Base-by-base conservation (phyloP, 2,329 filamentous ascomycete species). In the Thelonectria rubi region DNA sequence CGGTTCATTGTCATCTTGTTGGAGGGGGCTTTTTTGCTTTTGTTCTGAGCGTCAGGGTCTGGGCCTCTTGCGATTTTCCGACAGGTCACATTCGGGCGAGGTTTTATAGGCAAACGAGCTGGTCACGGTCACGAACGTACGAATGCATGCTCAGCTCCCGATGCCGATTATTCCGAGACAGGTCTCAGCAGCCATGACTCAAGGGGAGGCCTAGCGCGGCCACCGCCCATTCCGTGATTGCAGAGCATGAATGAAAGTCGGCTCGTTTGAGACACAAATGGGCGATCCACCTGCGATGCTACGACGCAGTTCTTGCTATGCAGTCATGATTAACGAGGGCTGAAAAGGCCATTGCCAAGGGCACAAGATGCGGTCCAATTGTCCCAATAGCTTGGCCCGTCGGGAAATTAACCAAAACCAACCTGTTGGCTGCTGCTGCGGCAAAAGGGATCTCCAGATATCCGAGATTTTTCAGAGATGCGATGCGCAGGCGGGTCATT, bases 71-170 rank as follows among this genome's bases (percentile, higher is more conserved):
- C 34, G 46, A 51, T 63, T 57, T 8, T 34, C 48, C 18, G 65
- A 66, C 52, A 37, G 40, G 60, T 70, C 66, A 69, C 62, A 56
- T 68, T 48, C 20, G 7, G 24, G 32, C 14, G 9, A 34, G 9
- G 11, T 11, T 34, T 34, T 34, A 12, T 34, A 34, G 9, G 32
- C 32, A 34, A 34, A 3, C 3, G 9, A 34, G 9, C 5, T 24
- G 32, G 11, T 34, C 26, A 30, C 26, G n/a, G n/a, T n/a, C n/a
- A n/a, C n/a, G n/a, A n/a, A n/a, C n/a, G n/a, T n/a, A n/a, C n/a
- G n/a, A n/a, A n/a, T n/a, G n/a, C n/a, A n/a, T n/a, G 9, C 62
- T 39, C 59, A 61, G 52, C 24, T 43, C 58, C 32, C 57, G 58
- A 12, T 56, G 55, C 51, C 45, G 26, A 47, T 34, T 18, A 12